Evolutionary conservation across 257 asterid genomes (phyloP), one percentile per base, ranked within the genome.

Genomic region (Penstemon eatonii): DNA sequence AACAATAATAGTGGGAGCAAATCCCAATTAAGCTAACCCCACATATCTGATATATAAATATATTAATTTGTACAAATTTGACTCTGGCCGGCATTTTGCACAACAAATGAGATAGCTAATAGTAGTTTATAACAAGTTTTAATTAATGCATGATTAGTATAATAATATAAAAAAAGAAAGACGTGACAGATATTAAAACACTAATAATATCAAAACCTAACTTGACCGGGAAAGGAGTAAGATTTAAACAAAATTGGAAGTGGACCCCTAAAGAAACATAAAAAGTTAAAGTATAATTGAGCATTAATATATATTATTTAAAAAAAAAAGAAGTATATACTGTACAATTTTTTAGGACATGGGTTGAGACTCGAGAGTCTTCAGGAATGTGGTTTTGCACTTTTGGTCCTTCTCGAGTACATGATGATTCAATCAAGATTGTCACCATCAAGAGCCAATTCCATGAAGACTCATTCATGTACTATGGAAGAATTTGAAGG

Each of bases 21-120:
- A 79, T 75, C 77, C 83, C 83, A 47, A 79, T 41, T 67, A 69
- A 60, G 61, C 19, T 40, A 72, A 67, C 64, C 65, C 80, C 73
- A 75, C 74, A 53, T 36, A 15, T 15, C 18, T 15, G 18, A 65
- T 38, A 60, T 19, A 38, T 13, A 60, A 15, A 44, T 51, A 52
- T 19, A 76, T 25, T 33, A 66, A 78, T 56, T 40, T 51, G 77
- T 62, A 63, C 79, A 71, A 52, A 54, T 67, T 82, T 83, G 89
- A 82, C 85, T 59, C 49, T 60, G 76, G 81, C 83, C 81, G 60
- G 84, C 87, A 60, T 56, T 55, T 70, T 61, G 83, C 80, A 79
- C 68, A 63, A 70, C 70, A 62, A 75, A 70, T 68, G 49, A 67
- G 51, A 80, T 65, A 63, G 56, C 69, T 46, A 77, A 70, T 70